phyloP scores from a whole-genome alignment of 140 eudicot species.

The Flaveria floridana region DNA sequence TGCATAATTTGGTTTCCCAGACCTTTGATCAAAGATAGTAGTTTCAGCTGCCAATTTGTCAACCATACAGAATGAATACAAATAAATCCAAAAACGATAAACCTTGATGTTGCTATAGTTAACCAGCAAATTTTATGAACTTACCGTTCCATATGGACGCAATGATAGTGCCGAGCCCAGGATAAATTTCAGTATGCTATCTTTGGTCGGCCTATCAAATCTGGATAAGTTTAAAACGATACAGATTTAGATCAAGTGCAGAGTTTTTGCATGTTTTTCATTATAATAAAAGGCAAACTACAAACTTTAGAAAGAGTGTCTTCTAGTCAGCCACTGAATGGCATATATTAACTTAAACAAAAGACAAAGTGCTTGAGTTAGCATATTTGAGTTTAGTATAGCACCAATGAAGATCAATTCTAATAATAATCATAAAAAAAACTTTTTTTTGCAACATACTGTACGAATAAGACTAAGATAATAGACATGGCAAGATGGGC shows the following conservation, averaged over 20 bases:
- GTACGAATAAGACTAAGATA: neutral
- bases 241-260: slow-evolving; percentile 1
- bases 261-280: too few relatives aligned
- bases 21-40: slow-evolving; percentile 70
- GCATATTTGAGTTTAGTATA: neutral
- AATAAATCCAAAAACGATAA: neutral
- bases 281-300: too few relatives aligned
- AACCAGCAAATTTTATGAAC: slow-evolving; percentile 5
- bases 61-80: slow-evolving; percentile 17
- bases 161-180: slow-evolving; percentile 52
- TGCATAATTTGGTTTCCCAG: slow-evolving; percentile 60
- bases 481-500: neutral
- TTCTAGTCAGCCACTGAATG: neutral
- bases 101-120: neutral
- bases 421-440: neutral
- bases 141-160: slow-evolving; percentile 68
- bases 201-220: slow-evolving; percentile 58
- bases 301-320: neutral
- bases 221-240: slow-evolving; percentile 38
- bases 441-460: neutral
- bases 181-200: slow-evolving; percentile 52
- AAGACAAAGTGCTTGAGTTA: neutral
- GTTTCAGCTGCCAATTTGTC: slow-evolving; percentile 52
- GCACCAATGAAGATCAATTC: neutral
- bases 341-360: neutral